A percentile compares a stretch with the other conserved stretches of the same genome.
Conservation (phyloP, 495 filamentous ascomycete genomes). For the Rhypophila decipiens region DNA sequence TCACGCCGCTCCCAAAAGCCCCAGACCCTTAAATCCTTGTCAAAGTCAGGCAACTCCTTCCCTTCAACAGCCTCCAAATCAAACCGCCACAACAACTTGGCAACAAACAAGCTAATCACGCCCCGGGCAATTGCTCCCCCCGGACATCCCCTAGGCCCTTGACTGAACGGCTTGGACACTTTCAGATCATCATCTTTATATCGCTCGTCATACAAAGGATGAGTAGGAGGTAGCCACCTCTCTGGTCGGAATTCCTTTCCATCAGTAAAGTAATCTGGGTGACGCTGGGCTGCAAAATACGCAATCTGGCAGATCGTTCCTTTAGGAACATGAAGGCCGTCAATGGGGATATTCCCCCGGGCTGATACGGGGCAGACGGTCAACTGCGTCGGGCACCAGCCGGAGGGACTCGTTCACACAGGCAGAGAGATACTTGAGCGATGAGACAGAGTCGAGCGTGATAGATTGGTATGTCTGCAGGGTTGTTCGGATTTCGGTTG, state of each 20-base stretch:
- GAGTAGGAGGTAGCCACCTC: not conserved
- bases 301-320: not conserved
- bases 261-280: not conserved
- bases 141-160: not conserved
- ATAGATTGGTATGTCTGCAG: not conserved
- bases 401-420: not conserved
- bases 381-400: not conserved
- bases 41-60: not conserved
- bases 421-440: not conserved
- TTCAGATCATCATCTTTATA: not conserved
- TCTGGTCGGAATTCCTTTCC: not conserved
- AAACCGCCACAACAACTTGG: not conserved
- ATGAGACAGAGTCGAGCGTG: not conserved
- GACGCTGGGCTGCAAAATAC: not conserved
- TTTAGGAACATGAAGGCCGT: not conserved
- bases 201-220: not conserved
- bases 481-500: not conserved
- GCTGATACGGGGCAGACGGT: not conserved
- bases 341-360: not conserved
- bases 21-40: not conserved
- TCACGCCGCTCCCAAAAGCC: not conserved
- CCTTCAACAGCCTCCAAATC: not conserved
- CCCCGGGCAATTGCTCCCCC: not conserved
- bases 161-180: not conserved
- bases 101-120: not conserved